Evolutionary conservation across 2,329 filamentous ascomycete species (phyloP), one percentile per base, ranked within the genome.

Genomic region (Rasamsonia emersonii): DNA sequence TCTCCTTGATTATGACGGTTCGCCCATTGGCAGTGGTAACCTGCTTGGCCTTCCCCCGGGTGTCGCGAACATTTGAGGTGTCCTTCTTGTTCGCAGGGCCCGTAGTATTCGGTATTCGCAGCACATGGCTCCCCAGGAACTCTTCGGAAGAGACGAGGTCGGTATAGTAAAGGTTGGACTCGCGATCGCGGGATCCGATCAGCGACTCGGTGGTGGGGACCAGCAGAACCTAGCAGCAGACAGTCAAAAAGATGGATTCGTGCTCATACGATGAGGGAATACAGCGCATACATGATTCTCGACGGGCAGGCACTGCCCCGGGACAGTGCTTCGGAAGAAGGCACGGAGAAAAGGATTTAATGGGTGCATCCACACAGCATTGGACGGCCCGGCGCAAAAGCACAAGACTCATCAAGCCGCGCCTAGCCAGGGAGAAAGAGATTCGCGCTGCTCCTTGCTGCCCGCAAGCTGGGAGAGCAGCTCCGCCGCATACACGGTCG

Each of bases 331-430:
- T 70, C 86, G 86, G 75, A 95, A 95, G 78, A 98, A 96, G 73
- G 89, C 86, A 71, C 84, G 81, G 63, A 98, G 75, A 67, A 95
- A 96, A 61, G 91, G 91, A 68, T 98, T 98, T 79, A 96, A 75
- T 70, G 91, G 86, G 80, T 88, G 88, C 88, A 94, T 94, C 78
- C 81, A 82, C 61, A 60, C 59, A 55, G 47, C 59, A 51, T 59
- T 56, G 58, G 57, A 59, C 50, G 50, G 51, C 52, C 54, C 54
- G 41, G 45, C 38, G 44, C 40, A 50, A 35, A 34, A 43, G 35
- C 43, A 47, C 49, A 37, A 45, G 43, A 51, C 46, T 54, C 55
- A 60, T 61, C 50, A 59, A 61, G 54, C 45, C 54, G 51, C 47
- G 34, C 35, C 32, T 42, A 33, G 46, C 31, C 43, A 35, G 40